phyloP scores from a whole-genome alignment of 768 basidiomycete genomes.

The Boletus sp. region DNA sequence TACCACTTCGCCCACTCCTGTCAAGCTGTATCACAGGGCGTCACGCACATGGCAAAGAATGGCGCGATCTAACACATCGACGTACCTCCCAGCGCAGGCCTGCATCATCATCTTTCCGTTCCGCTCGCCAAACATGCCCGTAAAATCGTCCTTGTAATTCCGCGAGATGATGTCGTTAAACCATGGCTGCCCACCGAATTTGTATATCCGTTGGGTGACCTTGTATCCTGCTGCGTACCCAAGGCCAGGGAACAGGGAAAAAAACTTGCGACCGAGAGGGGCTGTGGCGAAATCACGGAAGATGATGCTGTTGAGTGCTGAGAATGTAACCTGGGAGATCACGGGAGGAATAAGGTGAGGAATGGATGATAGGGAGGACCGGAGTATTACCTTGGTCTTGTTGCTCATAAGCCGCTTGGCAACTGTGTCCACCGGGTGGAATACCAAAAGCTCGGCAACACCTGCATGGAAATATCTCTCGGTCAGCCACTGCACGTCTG shows the following conservation, averaged over 20 bases:
- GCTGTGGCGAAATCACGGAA: conserved; percentile 83
- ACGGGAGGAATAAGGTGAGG: not conserved
- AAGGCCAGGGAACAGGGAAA: conserved; percentile 96
- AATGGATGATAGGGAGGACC: not conserved
- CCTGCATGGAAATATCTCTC: conserved; percentile 42
- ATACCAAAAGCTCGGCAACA: conserved; percentile 90
- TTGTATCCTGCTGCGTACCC: conserved; percentile 99
- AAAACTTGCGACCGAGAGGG: conserved; percentile 59
- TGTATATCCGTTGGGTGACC: conserved; percentile 89
- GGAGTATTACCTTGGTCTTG: conserved; percentile 64
- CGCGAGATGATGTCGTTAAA: conserved; percentile 89
- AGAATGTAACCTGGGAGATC: conserved; percentile 51
- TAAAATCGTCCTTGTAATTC: conserved; percentile 80
- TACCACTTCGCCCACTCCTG: conserved; percentile 93
- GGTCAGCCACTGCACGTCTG: not conserved
- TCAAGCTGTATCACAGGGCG: conserved; percentile 42
- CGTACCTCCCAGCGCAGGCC: conserved; percentile 88
- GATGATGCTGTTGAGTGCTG: conserved; percentile 69
- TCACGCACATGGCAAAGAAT: not conserved
- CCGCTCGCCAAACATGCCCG: conserved; percentile 84
- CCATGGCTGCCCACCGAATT: conserved; percentile 98
- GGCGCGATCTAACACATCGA: not conserved
- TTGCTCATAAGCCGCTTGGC: conserved; percentile 99
- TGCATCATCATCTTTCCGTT: conserved; percentile 96
- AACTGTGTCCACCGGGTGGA: conserved; percentile 95